Percentiles rank a stretch among this genome's conserved stretches.
phyloP scores from a whole-genome alignment of 2,329 filamentous ascomycete genomes.

The Cladosporium austrohemisphaericum region DNA sequence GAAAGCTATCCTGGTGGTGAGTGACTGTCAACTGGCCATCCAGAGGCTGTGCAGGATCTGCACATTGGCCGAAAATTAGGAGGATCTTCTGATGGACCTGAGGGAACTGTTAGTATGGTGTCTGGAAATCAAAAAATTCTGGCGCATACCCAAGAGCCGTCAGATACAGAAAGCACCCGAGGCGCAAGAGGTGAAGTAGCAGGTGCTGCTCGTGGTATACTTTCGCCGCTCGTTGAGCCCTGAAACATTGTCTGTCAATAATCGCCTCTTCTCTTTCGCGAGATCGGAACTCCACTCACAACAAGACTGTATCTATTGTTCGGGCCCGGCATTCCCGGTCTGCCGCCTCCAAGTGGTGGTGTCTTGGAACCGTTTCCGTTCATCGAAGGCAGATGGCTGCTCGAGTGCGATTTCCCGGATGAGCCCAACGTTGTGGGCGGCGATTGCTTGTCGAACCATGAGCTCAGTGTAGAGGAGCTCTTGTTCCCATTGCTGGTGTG shows the following conservation, averaged over 20 bases:
- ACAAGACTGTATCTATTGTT: constrained; percentile 59
- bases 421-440: constrained; percentile 69
- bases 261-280: background rate
- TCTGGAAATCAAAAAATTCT: background rate
- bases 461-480: constrained; percentile 60
- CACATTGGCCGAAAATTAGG: constrained; percentile 75
- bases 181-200: constrained; percentile 74
- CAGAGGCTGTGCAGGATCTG: constrained; percentile 65
- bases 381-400: constrained; percentile 57
- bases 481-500: constrained; percentile 56
- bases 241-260: constrained; percentile 3
- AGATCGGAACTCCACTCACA: constrained; percentile 20
- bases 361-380: constrained; percentile 43
- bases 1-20: constrained; percentile 81
- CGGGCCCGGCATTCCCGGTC: constrained; percentile 28
- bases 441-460: constrained; percentile 63
- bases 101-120: constrained; percentile 16
- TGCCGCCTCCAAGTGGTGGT: constrained; percentile 32
- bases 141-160: constrained; percentile 74
- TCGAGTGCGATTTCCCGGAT: constrained; percentile 55
- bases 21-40: constrained; percentile 77
- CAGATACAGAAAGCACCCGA: constrained; percentile 70
- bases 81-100: constrained; percentile 91
- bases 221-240: constrained; percentile 34
- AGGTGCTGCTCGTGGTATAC: constrained; percentile 20